Percentiles rank a stretch among this genome's conserved stretches.
phyloP scores from a whole-genome alignment of 176 grass and related monocot genomes.

The Stipa capillata region DNA sequence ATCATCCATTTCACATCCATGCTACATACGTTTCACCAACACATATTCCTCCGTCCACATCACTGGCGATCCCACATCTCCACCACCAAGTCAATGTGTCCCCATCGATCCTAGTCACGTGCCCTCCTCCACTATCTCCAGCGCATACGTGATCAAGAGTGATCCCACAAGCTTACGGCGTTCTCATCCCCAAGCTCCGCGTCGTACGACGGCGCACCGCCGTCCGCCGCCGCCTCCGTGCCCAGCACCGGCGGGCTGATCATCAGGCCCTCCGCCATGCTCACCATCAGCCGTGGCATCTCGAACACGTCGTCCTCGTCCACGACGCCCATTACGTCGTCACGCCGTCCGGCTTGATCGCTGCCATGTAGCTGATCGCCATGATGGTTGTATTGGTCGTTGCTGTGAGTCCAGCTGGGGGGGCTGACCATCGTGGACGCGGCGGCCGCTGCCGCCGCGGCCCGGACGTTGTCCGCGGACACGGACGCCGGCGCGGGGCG shows the following conservation, averaged over 20 bases:
- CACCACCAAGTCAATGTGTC: conserved; percentile 19
- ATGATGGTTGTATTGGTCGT: background rate
- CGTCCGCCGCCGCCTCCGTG: background rate
- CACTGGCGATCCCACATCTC: conserved; percentile 31
- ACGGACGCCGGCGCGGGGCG: conserved; percentile 18
- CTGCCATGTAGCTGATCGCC: background rate
- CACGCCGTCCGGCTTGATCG: background rate
- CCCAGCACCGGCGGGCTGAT: conserved; percentile 50
- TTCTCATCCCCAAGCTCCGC: background rate
- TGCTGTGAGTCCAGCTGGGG: background rate
- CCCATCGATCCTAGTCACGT: background rate
- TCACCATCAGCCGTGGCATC: conserved; percentile 56
- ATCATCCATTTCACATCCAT: conserved; percentile 4
- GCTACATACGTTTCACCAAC: conserved; percentile 1
- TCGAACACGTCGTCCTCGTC: conserved; percentile 66
- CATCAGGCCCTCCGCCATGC: conserved; percentile 71
- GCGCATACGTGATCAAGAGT: conserved; percentile 29
- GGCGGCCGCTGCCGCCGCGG: conserved; percentile 25
- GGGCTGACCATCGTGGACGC: background rate
- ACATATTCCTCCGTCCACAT: conserved; percentile 9
- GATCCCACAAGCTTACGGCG: conserved; percentile 67
- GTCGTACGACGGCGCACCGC: background rate
- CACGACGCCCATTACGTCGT: background rate
- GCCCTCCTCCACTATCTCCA: conserved; percentile 8
- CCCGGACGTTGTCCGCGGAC: conserved; percentile 38